phyloP scores from a whole-genome alignment of 179 eudicot species.

The Patellifolia procumbens region DNA sequence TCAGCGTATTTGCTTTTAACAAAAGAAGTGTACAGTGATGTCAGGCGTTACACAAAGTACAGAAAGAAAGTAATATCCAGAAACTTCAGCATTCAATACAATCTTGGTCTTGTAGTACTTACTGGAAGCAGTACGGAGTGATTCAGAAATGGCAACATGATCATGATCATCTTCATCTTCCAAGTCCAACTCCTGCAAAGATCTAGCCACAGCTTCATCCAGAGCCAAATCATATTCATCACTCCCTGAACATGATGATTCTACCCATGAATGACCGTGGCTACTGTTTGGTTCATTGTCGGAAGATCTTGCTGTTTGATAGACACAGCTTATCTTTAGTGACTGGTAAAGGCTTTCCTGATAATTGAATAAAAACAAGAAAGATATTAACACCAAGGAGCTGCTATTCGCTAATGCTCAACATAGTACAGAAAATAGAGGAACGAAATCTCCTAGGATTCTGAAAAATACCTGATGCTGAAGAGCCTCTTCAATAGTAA shows the following conservation, averaged over 20 bases:
- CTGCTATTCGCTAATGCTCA: too few relatives aligned
- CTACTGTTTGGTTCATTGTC: constrained; percentile 38
- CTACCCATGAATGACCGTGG: constrained; percentile 43
- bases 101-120: too few relatives aligned
- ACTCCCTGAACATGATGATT: constrained; percentile 47
- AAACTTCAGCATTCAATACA: too few relatives aligned
- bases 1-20: too few relatives aligned
- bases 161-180: constrained; percentile 59
- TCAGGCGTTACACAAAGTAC: too few relatives aligned
- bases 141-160: constrained; percentile 15
- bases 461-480: constrained; percentile 57
- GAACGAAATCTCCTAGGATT: background rate
- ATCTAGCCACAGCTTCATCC: constrained; percentile 84
- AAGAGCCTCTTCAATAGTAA: constrained; percentile 67
- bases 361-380: too few relatives aligned
- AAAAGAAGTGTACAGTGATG: too few relatives aligned
- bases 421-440: background rate
- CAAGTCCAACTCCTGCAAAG: constrained; percentile 53
- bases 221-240: constrained; percentile 47
- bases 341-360: too few relatives aligned
- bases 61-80: background rate
- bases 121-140: too few relatives aligned
- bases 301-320: constrained; percentile 32
- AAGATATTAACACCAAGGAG: too few relatives aligned
- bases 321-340: constrained; percentile 34